Evolutionary conservation across 2,329 filamentous ascomycete genomes (phyloP).

Genomic region (Fusarium sp.): DNA sequence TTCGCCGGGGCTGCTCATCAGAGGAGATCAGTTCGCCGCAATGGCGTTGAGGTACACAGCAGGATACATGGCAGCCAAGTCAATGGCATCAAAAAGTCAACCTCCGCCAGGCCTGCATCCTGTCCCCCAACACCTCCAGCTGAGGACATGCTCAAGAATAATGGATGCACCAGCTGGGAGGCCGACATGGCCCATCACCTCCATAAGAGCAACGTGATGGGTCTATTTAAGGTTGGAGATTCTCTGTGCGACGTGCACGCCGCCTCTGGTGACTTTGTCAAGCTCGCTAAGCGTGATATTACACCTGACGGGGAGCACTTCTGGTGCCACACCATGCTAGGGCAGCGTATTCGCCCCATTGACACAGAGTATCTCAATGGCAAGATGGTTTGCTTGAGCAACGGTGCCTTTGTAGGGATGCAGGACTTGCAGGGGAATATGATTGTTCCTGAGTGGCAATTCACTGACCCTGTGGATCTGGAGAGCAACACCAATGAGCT

Average conservation of each 20-base stretch:
- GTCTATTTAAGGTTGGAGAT: slow-evolving; percentile 40
- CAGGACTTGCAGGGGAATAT: slow-evolving; percentile 3
- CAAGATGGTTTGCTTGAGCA: slow-evolving; percentile 2
- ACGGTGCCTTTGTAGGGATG: slow-evolving; percentile 26
- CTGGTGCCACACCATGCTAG: slow-evolving; percentile 26
- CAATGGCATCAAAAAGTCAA: not conserved
- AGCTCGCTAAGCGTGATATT: slow-evolving; percentile 17
- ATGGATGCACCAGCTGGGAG: slow-evolving; percentile 25
- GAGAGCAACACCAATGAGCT: not conserved
- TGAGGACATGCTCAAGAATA: slow-evolving; percentile 3
- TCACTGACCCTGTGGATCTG: not conserved
- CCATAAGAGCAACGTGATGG: slow-evolving; percentile 11
- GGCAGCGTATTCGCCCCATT: not conserved
- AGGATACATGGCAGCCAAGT: not conserved
- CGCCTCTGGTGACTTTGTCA: slow-evolving; percentile 18
- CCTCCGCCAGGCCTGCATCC: not conserved
- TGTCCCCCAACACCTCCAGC: slow-evolving; percentile 16
- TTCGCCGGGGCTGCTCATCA: not conserved
- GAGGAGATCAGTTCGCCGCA: not conserved
- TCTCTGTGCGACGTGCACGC: slow-evolving; percentile 36
- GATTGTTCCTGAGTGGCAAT: slow-evolving; percentile 26
- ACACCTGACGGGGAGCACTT: not conserved
- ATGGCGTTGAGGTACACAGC: not conserved
- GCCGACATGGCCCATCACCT: slow-evolving; percentile 34
- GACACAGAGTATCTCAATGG: slow-evolving; percentile 17